phyloP scores from a whole-genome alignment of 768 basidiomycete species.

The Tylopilus felleus region DNA sequence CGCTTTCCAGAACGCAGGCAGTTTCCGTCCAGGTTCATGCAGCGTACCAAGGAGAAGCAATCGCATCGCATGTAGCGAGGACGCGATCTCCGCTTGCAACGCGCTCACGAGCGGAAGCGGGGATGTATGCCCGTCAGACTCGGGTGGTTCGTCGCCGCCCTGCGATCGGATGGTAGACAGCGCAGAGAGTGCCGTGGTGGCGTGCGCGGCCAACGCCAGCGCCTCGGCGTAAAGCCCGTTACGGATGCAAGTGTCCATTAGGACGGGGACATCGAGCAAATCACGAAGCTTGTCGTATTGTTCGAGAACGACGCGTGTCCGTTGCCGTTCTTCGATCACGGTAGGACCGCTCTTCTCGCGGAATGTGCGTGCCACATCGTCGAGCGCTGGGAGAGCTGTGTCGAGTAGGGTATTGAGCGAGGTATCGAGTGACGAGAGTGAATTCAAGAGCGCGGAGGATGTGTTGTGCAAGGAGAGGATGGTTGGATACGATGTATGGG shows the following conservation, averaged over 20 bases:
- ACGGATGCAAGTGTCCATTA: conserved; percentile 91
- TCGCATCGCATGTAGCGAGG: conserved; percentile 65
- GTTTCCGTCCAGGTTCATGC: conserved; percentile 77
- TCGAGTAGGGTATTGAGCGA: conserved; percentile 70
- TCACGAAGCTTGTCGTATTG: conserved; percentile 93
- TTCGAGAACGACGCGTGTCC: conserved; percentile 83
- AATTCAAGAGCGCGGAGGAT: conserved; percentile 66
- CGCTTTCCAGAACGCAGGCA: conserved; percentile 87
- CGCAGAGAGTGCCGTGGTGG: conserved; percentile 45
- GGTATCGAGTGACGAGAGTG: conserved; percentile 69
- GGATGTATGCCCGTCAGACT: conserved; percentile 38
- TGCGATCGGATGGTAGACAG: conserved; percentile 36
- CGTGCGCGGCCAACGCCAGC: conserved; percentile 77
- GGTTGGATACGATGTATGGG: conserved; percentile 87
- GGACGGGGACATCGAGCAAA: conserved; percentile 82
- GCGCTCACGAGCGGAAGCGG: conserved; percentile 38
- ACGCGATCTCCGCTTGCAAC: conserved; percentile 63
- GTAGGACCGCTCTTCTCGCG: conserved; percentile 61
- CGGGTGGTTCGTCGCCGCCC: conserved; percentile 32
- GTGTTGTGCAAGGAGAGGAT: conserved; percentile 86
- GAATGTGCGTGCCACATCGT: conserved; percentile 69
- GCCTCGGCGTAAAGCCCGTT: conserved; percentile 93
- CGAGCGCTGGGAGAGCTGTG: conserved; percentile 70
- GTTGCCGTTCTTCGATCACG: conserved; percentile 70
- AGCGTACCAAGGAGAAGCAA: conserved; percentile 73